Evolutionary conservation across 2,329 filamentous ascomycete genomes (phyloP).

Genomic region (Ascochyta fabae): DNA sequence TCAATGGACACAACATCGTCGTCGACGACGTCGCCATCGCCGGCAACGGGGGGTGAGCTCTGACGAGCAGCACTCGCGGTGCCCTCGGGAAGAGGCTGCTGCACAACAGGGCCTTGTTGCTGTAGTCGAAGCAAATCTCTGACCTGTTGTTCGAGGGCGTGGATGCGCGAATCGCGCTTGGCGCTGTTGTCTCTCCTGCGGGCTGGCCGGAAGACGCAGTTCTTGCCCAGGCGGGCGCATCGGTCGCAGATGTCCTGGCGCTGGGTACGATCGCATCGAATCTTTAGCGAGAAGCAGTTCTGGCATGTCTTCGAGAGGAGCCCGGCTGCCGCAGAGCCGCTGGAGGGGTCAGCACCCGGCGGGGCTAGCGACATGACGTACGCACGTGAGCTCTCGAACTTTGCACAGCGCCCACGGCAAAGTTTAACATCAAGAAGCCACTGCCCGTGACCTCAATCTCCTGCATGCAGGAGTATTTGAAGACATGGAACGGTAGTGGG

Average conservation of each 20-base stretch:
- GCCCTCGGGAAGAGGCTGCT: constrained; percentile 31
- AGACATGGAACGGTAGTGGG: constrained; percentile 6
- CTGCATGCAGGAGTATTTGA: constrained; percentile 4
- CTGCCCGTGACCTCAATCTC: constrained; percentile 5
- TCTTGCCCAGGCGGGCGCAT: constrained; percentile 46
- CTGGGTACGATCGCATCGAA: constrained; percentile 39
- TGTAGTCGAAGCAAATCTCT: constrained; percentile 36
- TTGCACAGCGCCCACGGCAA: background rate
- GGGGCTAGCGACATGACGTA: constrained; percentile 23
- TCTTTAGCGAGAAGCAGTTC: constrained; percentile 43
- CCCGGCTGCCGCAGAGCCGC: constrained; percentile 18
- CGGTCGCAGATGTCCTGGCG: constrained; percentile 39
- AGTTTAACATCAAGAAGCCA: constrained; percentile 5
- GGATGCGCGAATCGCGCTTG: constrained; percentile 48
- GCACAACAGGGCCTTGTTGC: constrained; percentile 22
- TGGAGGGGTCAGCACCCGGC: constrained; percentile 16
- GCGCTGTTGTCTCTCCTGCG: constrained; percentile 46
- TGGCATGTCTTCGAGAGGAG: constrained; percentile 42
- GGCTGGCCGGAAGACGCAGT: constrained; percentile 47
- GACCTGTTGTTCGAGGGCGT: constrained; percentile 48
- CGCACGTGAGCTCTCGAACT: constrained; percentile 3
- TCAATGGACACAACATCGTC: constrained; percentile 37
- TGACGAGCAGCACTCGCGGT: constrained; percentile 9
- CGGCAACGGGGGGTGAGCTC: constrained; percentile 18
- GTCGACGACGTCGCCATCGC: constrained; percentile 38